Conservation (phyloP, 2,329 filamentous ascomycete genomes). For the Fusarium cyanostomum region DNA sequence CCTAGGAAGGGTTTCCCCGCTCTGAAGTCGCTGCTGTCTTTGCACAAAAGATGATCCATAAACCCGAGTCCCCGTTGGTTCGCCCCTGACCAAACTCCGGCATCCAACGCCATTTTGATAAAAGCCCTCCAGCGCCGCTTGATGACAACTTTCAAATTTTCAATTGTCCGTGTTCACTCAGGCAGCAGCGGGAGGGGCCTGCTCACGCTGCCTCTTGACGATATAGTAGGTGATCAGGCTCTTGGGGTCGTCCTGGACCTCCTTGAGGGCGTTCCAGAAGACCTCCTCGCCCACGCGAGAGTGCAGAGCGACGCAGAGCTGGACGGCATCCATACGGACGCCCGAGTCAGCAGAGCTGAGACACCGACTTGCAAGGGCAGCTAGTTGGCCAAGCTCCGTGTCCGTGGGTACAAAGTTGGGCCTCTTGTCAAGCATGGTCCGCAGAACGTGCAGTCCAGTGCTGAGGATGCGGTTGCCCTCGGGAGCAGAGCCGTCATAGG, state of each 20-base stretch:
- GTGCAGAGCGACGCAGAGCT: constrained; percentile 79
- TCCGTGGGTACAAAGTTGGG: constrained; percentile 60
- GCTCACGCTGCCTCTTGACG: constrained; percentile 73
- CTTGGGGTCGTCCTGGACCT: constrained; percentile 75
- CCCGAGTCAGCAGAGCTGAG: constrained; percentile 69
- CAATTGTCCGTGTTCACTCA: background rate
- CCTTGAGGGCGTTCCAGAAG: constrained; percentile 75
- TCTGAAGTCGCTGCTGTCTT: constrained; percentile 9
- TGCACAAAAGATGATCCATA: constrained; percentile 12
- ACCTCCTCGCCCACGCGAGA: constrained; percentile 64
- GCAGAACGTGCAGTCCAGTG: constrained; percentile 72
- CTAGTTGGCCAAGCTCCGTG: constrained; percentile 61
- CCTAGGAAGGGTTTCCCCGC: background rate
- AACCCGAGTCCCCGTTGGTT: constrained; percentile 3
- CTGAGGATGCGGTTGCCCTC: constrained; percentile 64
- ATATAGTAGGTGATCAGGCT: constrained; percentile 85
- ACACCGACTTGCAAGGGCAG: constrained; percentile 62
- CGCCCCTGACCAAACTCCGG: constrained; percentile 27
- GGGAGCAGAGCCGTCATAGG: constrained; percentile 51
- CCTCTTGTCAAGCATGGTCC: constrained; percentile 64
- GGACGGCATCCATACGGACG: constrained; percentile 78
- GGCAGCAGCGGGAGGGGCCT: constrained; percentile 29
- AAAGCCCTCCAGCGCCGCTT: constrained; percentile 9
- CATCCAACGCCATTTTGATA: constrained; percentile 34
- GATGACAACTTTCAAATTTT: background rate